Percentiles rank a stretch among this genome's conserved stretches.
phyloP scores from a whole-genome alignment of 2,329 filamentous ascomycete genomes.

The Didymella glomerata region DNA sequence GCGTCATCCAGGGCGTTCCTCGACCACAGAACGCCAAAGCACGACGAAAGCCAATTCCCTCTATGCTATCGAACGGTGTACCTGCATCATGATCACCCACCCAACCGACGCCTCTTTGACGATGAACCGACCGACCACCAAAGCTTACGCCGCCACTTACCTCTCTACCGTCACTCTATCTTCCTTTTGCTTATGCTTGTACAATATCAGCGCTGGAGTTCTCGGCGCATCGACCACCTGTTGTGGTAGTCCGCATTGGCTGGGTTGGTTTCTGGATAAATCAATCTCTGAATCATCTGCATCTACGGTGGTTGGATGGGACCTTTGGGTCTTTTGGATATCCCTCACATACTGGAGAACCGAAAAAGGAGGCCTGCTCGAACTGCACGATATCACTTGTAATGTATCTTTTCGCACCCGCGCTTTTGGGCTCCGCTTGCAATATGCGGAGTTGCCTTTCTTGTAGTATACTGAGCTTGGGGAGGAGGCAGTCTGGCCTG shows the following conservation, averaged over 20 bases:
- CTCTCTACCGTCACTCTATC: constrained; percentile 17
- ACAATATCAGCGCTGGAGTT: constrained; percentile 48
- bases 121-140: constrained; percentile 28
- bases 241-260: constrained; percentile 18
- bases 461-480: constrained; percentile 14
- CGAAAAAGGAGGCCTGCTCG: constrained; percentile 17
- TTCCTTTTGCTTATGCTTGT: constrained; percentile 32
- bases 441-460: constrained; percentile 9
- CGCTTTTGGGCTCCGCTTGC: constrained; percentile 18
- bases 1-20: constrained; percentile 88
- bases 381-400: constrained; percentile 32
- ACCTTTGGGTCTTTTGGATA: constrained; percentile 22
- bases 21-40: constrained; percentile 61
- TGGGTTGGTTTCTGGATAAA: constrained; percentile 39
- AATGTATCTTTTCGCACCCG: constrained; percentile 28
- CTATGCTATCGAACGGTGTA: constrained; percentile 48
- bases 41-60: constrained; percentile 59
- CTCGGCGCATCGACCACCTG: constrained; percentile 15
- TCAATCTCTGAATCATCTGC: constrained; percentile 36
- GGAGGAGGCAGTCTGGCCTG: constrained; percentile 1
- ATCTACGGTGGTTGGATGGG: constrained; percentile 30
- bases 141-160: constrained; percentile 25
- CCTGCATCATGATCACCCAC: constrained; percentile 39
- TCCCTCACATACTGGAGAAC: constrained; percentile 22
- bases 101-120: constrained; percentile 25